Evolutionary conservation across 331 rosid species (phyloP), one percentile per base, ranked within the genome.

Genomic region (Stylosanthes scabra): DNA sequence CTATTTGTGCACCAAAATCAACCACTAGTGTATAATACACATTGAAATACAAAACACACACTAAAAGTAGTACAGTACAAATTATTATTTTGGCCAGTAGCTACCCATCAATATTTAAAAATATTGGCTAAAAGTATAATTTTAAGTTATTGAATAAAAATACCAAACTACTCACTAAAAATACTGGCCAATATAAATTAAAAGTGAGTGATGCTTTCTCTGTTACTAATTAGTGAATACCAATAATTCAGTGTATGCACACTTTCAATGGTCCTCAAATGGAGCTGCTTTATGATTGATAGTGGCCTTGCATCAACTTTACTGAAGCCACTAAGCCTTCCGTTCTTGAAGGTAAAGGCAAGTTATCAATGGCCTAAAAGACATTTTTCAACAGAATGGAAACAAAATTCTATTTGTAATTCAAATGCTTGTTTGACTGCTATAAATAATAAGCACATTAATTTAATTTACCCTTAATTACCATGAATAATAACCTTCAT

Each of bases 271-370:
- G 72, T 66, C 34, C 54, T 50, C 6, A 3, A 80, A 71, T 83
- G 78, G 84, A 81, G 74, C 29, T 70, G 68, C 70, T 79, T 83
- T 75, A 81, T 83, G 73, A 81, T 41, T 86, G 93, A 90, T 79
- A 86, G 93, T 79, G 93, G 88, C 99, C 81, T 65, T 69, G 59
- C 85, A 90, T 64, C 97, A 20, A 20, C 25, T 20, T 74, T 81
- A 80, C 74, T 83, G 70, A 85, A 75, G 68, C 75, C 80, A 73
- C 81, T 79, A 63, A 15, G 75, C 74, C 46, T 64, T 72, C 76
- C 46, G 78, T 79, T 68, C 95, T 90, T 93, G 5, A 82, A 88
- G 95, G 86, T 81, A 70, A 87, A 93, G 97, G 74, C 85, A 82
- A 85, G 91, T 78, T 67, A 81, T 77, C 39, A 84, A 82, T 54